Percentiles rank a stretch among this genome's conserved stretches.
phyloP scores from a whole-genome alignment of 768 basidiomycete species.

The Tylopilus vinaceipallidus region DNA sequence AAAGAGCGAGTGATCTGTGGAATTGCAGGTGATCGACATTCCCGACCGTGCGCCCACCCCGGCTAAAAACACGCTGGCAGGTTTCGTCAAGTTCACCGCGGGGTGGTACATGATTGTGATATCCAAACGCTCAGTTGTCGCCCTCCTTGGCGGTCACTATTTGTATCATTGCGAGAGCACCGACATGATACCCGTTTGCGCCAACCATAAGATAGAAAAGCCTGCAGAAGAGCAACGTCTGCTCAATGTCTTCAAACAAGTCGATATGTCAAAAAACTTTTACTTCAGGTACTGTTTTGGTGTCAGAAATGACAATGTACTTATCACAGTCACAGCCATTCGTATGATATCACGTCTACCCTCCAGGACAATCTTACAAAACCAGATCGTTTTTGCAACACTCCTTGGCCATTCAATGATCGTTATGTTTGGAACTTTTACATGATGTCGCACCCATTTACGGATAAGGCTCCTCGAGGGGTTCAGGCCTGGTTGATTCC shows the following conservation, averaged over 20 bases:
- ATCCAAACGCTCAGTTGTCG: constrained; percentile 87
- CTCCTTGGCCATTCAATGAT: constrained; percentile 74
- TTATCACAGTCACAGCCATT: constrained; percentile 56
- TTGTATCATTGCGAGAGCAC: constrained; percentile 95
- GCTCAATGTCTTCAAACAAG: constrained; percentile 90
- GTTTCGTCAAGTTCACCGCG: constrained; percentile 91
- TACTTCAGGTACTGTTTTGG: constrained; percentile 76
- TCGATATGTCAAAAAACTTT: constrained; percentile 98
- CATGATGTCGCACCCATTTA: constrained; percentile 72
- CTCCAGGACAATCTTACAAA: constrained; percentile 87
- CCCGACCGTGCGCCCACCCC: too few species aligned
- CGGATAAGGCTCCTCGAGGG: constrained; percentile 37
- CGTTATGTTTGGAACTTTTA: constrained; percentile 95
- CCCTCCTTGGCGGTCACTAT: constrained; percentile 92
- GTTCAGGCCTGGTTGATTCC: constrained; percentile 86
- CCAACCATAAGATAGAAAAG: constrained; percentile 82
- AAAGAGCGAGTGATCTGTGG: constrained; percentile 79
- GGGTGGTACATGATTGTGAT: constrained; percentile 96
- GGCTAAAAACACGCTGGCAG: constrained; percentile 28
- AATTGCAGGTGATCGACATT: constrained; percentile 57
- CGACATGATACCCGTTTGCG: constrained; percentile 74
- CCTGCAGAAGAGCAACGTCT: constrained; percentile 86
- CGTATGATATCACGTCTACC: constrained; percentile 96
- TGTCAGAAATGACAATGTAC: neutral
- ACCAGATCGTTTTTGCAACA: constrained; percentile 40